Base-by-base conservation (phyloP, 2,329 filamentous ascomycete genomes). In the Lasiodiplodia hormozganensis region DNA sequence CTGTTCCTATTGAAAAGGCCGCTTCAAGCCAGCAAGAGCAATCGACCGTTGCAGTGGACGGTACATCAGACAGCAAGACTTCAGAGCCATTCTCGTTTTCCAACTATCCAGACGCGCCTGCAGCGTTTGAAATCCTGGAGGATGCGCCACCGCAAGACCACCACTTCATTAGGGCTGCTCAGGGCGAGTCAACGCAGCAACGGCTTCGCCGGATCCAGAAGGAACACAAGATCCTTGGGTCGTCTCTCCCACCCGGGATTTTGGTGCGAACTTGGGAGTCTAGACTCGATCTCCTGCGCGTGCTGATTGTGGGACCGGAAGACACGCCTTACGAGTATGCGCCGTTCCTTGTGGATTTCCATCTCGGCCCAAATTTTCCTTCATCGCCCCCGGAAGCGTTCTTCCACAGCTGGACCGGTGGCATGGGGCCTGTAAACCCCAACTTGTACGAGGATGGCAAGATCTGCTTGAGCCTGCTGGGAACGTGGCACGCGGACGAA, bases 391-490 rank as follows among this genome's bases (percentile, higher is more conserved):
- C 87, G 0, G 75, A 78, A n/a, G 83, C 84, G 1, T 85, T 82
- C 75, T 90, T 89, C 75, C 86, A 89, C 74, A 86, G 84, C 62
- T 89, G 87, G 86, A 86, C 85, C 0, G 76, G 80, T 67, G 82
- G 83, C 1, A 75, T 82, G 25, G 85, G 85, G 0, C 80, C 81
- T n/a, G 79, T 89, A 28, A 90, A 89, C 70, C 87, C 87, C 0
- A 90, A 90, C 71, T 76, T 90, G 1, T 89, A 89, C 74, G 87
- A 89, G 71, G 85, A 88, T 69, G 87, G 87, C 28, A 88, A 86
- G 73, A 88, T 89, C 38, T 89, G 88, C 72, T 77, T 89, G 18
- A 86, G 83, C 70, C 74, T 89, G 25, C 76, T 89, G 4, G 87
- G 86, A 14, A 89, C 87, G 2, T 89, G 87, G 87, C 83, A 86